Evolutionary conservation across 441 rosid genomes (phyloP).

Genomic region (Populus hybrid): DNA sequence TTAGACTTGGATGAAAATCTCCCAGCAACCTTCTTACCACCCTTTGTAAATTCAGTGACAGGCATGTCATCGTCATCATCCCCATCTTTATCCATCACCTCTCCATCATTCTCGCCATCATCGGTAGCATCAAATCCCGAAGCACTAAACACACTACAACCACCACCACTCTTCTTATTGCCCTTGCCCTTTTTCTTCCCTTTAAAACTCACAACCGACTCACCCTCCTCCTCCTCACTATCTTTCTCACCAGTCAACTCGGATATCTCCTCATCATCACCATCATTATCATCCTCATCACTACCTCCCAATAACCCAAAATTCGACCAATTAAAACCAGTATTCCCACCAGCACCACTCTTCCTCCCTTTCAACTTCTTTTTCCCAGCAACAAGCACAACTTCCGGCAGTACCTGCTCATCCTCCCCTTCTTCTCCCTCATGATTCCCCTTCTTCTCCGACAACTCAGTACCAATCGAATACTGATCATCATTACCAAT

Average conservation of each 20-base stretch:
- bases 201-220: slow-evolving; percentile 29
- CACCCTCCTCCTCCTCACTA: slow-evolving; percentile 44
- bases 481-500: slow-evolving; percentile 82
- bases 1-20: slow-evolving; percentile 43
- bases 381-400: too few relatives aligned
- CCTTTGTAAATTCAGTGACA: slow-evolving; percentile 43
- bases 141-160: slow-evolving; percentile 40
- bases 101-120: slow-evolving; percentile 52
- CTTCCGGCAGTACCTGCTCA: too few relatives aligned
- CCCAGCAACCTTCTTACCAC: slow-evolving; percentile 36
- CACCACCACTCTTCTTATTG: slow-evolving; percentile 33
- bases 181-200: slow-evolving; percentile 61
- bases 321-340: slow-evolving; percentile 28
- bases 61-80: slow-evolving; percentile 28
- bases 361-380: slow-evolving; percentile 43
- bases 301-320: slow-evolving; percentile 51
- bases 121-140: slow-evolving; percentile 60
- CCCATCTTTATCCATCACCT: slow-evolving; percentile 27
- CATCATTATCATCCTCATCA: slow-evolving; percentile 32
- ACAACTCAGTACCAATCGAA: slow-evolving; percentile 50
- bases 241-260: slow-evolving; percentile 25
- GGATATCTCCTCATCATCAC: slow-evolving; percentile 31
- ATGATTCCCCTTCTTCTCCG: slow-evolving; percentile 26
- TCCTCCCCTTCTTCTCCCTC: too few relatives aligned
- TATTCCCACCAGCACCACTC: slow-evolving; percentile 29